Conservation (phyloP, 108 stramenopile genomes). For the Ochromonas danica region DNA sequence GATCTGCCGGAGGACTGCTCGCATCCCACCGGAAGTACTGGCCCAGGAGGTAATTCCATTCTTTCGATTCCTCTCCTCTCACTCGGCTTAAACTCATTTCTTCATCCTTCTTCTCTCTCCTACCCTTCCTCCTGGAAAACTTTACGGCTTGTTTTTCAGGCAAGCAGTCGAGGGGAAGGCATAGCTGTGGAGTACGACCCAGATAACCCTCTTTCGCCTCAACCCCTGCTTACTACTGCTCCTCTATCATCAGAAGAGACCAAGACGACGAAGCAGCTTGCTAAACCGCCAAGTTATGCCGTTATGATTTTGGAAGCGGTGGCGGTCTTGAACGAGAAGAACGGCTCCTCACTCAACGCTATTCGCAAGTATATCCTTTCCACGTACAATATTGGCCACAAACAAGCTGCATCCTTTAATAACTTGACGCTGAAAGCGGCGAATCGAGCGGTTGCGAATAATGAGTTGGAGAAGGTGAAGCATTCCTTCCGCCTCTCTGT, state of each 20-base stretch:
- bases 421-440: constrained; percentile 36
- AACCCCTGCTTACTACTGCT: neutral
- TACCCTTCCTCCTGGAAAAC: neutral
- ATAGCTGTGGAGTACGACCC: neutral
- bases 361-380: constrained; percentile 2
- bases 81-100: neutral
- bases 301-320: neutral
- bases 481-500: constrained; percentile 41
- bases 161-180: neutral
- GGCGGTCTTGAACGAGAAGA: neutral
- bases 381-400: neutral
- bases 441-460: constrained; percentile 41
- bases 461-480: constrained; percentile 44
- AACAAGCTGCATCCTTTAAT: neutral
- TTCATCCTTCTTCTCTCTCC: neutral
- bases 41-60: neutral
- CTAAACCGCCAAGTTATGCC: neutral
- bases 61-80: neutral
- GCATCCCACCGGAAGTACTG: too few species aligned
- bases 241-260: neutral
- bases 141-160: neutral
- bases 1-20: too few species aligned
- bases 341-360: neutral
- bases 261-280: neutral
- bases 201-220: neutral